Percentiles rank a stretch among this genome's conserved stretches.
phyloP scores from a whole-genome alignment of 768 basidiomycete genomes.

The Pleurotus cornucopiae region DNA sequence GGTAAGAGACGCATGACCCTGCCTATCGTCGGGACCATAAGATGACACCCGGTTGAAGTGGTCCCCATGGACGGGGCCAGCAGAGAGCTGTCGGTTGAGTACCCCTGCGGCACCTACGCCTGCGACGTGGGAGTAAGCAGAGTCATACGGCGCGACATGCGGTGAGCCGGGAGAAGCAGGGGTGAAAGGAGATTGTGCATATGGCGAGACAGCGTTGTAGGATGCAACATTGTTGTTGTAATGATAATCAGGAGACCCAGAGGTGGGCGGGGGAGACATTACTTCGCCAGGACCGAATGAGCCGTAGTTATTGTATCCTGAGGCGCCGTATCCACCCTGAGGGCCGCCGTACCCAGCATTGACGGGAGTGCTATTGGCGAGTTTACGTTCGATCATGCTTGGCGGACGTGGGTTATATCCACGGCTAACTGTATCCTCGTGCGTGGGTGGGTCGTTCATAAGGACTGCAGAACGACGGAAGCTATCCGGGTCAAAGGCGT shows the following conservation, averaged over 20 bases:
- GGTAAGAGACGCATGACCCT: neutral
- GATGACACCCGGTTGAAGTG: neutral
- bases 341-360: neutral
- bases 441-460: conserved; percentile 47
- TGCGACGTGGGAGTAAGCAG: neutral
- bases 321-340: neutral
- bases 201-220: conserved; percentile 1
- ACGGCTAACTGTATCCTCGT: conserved; percentile 32
- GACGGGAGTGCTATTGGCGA: conserved; percentile 20
- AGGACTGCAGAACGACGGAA: conserved; percentile 67
- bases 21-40: neutral
- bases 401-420: conserved; percentile 56
- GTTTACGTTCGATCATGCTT: conserved; percentile 56
- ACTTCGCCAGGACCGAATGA: conserved; percentile 3
- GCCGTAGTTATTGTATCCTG: neutral
- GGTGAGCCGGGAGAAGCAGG: neutral
- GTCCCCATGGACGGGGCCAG: neutral
- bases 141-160: neutral
- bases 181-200: conserved; percentile 1
- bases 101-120: neutral
- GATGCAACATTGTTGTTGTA: neutral
- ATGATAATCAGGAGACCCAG: neutral
- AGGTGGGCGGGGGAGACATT: neutral
- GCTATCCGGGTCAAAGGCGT: conserved; percentile 47
- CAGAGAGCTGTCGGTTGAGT: neutral